These are phyloP conservation scores for Sphagnum magellanicum DNA, from an alignment of 228 moss, liverwort and hornwort species.

Conservation along the genomic window DNA sequence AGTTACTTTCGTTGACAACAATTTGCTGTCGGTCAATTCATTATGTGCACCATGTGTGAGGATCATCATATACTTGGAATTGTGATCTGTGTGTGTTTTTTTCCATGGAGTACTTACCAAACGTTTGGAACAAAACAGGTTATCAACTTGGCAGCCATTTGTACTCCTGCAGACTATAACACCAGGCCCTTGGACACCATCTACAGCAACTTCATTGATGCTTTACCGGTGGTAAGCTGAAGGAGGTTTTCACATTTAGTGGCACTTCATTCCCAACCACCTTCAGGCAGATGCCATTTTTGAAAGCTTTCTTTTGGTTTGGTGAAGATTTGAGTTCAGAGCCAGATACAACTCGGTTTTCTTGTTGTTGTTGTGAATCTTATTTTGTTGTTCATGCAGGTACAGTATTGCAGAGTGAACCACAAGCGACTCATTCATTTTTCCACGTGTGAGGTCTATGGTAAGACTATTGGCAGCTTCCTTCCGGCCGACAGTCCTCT, in stretches of 20 bases:
- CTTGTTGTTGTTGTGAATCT: not conserved
- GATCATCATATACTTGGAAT: too few species aligned
- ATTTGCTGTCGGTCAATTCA: too few species aligned
- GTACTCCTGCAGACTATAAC: conserved; percentile 71
- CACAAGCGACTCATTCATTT: conserved; percentile 62
- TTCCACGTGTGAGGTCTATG: conserved; percentile 68
- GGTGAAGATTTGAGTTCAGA: too few species aligned
- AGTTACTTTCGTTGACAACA: too few species aligned
- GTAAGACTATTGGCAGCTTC: conserved; percentile 64
- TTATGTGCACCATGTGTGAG: too few species aligned
- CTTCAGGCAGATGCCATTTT: too few species aligned
- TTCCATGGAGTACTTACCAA: too few species aligned
- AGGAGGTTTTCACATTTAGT: too few species aligned
- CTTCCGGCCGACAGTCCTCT: conserved; percentile 46
- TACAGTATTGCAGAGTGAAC: conserved; percentile 48
- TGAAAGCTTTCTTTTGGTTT: too few species aligned
- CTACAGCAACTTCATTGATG: conserved; percentile 69
- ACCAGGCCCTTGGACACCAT: conserved; percentile 63
- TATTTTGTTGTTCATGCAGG: conserved; percentile 3
- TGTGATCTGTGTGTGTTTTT: too few species aligned
- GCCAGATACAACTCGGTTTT: too few species aligned
- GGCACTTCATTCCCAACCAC: too few species aligned
- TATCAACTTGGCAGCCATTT: conserved; percentile 67
- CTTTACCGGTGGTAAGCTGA: conserved; percentile 41
- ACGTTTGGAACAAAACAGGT: conserved; percentile 11